phyloP scores from a whole-genome alignment of 345 rosid genomes.

The Capsella bursapastoris region DNA sequence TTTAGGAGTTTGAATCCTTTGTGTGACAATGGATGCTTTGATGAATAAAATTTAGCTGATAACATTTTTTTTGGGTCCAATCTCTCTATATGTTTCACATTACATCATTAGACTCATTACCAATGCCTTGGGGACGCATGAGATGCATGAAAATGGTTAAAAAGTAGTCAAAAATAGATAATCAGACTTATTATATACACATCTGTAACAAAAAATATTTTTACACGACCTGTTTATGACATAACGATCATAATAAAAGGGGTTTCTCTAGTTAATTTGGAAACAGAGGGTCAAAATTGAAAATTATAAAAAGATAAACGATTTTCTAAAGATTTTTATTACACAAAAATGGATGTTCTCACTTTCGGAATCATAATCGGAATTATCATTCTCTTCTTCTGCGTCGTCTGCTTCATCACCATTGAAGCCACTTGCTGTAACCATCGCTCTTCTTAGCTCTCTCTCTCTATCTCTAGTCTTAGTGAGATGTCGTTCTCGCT shows the following conservation, averaged over 20 bases:
- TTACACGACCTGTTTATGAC: too few relatives aligned
- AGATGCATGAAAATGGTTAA: too few relatives aligned
- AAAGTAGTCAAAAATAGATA: too few relatives aligned
- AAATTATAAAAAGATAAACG: background rate
- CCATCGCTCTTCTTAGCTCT: constrained; percentile 41
- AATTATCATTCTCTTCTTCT: constrained; percentile 65
- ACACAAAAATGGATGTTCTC: constrained; percentile 58
- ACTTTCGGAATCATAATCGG: constrained; percentile 82
- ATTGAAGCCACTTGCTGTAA: constrained; percentile 72
- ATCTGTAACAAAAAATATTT: too few relatives aligned
- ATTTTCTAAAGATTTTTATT: background rate
- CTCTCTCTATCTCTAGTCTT: constrained; percentile 1
- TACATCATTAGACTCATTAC: too few relatives aligned
- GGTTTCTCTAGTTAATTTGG: background rate
- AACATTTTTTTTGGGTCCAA: background rate
- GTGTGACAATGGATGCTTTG: background rate
- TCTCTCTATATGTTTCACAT: background rate
- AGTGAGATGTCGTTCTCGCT: constrained; percentile 42
- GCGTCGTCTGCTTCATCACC: constrained; percentile 68
- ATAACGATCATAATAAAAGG: too few relatives aligned
- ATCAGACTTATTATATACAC: too few relatives aligned
- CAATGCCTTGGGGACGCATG: too few relatives aligned
- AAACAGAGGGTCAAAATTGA: constrained; percentile 21
- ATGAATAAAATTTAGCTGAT: background rate
- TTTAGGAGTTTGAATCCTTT: constrained; percentile 35